phyloP scores from a whole-genome alignment of 345 rosid genomes.

The Euphorbia tirucalli region DNA sequence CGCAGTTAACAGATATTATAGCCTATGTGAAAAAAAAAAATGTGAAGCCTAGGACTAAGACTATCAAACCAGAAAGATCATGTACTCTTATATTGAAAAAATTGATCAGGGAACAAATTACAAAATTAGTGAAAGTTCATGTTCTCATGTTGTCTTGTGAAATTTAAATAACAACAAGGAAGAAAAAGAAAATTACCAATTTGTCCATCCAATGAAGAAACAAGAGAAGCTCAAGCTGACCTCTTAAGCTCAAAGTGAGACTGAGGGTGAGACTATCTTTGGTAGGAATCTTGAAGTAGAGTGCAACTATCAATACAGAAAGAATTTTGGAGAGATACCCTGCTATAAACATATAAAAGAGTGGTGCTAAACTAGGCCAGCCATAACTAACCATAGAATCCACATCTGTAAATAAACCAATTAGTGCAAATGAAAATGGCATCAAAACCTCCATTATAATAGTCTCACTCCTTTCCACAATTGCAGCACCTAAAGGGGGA shows the following conservation, averaged over 20 bases:
- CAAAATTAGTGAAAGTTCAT: too few species aligned
- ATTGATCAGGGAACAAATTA: too few species aligned
- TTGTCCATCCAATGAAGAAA: slow-evolving; percentile 64
- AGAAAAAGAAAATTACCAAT: slow-evolving; percentile 23
- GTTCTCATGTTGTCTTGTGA: too few species aligned
- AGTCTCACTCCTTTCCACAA: slow-evolving; percentile 55
- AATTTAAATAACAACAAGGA: neutral
- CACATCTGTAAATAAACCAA: slow-evolving; percentile 56
- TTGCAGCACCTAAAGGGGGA: slow-evolving; percentile 55
- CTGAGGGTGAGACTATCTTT: slow-evolving; percentile 56
- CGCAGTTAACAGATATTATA: too few species aligned
- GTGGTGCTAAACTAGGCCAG: slow-evolving; percentile 50
- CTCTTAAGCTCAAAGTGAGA: slow-evolving; percentile 62
- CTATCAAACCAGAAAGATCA: too few species aligned
- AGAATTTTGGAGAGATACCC: slow-evolving; percentile 44
- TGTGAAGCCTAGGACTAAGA: too few species aligned
- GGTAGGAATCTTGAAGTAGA: slow-evolving; percentile 35
- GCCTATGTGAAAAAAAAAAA: too few species aligned
- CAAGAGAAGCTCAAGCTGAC: slow-evolving; percentile 56
- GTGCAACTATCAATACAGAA: slow-evolving; percentile 26
- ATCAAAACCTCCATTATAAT: slow-evolving; percentile 49
- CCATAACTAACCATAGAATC: slow-evolving; percentile 23
- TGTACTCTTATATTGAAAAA: too few species aligned
- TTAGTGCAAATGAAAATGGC: slow-evolving; percentile 53
- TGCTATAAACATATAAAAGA: slow-evolving; percentile 34